phyloP scores from a whole-genome alignment of 2,329 filamentous ascomycete species.

The Fusarium clavum region DNA sequence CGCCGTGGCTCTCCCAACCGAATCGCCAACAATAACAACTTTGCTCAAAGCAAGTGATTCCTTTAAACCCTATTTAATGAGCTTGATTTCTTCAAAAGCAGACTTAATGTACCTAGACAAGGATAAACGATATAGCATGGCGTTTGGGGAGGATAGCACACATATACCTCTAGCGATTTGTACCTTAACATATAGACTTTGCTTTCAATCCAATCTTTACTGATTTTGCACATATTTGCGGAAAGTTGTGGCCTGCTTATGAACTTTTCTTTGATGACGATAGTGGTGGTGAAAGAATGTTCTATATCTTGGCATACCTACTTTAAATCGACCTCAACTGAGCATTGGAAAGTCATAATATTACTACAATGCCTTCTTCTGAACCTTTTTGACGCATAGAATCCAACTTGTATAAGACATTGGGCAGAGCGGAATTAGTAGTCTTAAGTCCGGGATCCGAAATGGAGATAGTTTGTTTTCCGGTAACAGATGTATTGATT shows the following conservation, averaged over 20 bases:
- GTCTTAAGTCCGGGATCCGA: constrained; percentile 12
- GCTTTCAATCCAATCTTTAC: constrained; percentile 19
- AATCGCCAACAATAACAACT: constrained; percentile 62
- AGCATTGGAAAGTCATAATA: not conserved
- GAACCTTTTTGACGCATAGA: not conserved
- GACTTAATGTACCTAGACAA: not conserved
- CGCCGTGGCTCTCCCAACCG: constrained; percentile 58
- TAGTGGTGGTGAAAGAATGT: not conserved
- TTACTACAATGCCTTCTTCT: not conserved
- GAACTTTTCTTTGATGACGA: not conserved
- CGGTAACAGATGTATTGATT: not conserved
- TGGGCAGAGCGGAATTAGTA: not conserved
- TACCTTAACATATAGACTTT: constrained; percentile 3
- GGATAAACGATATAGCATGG: constrained; percentile 8
- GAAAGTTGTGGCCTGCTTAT: not conserved
- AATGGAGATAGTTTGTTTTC: constrained; percentile 11
- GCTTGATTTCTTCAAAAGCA: not conserved
- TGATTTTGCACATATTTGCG: not conserved
- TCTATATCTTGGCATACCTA: not conserved
- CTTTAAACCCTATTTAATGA: not conserved
- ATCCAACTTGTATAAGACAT: not conserved
- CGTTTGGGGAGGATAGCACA: constrained; percentile 8
- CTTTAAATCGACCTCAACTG: not conserved
- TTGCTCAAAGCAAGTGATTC: constrained; percentile 26
- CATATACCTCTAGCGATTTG: constrained; percentile 7